Evolutionary conservation across 2,329 filamentous ascomycete genomes (phyloP), one percentile per base, ranked within the genome.

Genomic region (Ceratocystis lukuohia): DNA sequence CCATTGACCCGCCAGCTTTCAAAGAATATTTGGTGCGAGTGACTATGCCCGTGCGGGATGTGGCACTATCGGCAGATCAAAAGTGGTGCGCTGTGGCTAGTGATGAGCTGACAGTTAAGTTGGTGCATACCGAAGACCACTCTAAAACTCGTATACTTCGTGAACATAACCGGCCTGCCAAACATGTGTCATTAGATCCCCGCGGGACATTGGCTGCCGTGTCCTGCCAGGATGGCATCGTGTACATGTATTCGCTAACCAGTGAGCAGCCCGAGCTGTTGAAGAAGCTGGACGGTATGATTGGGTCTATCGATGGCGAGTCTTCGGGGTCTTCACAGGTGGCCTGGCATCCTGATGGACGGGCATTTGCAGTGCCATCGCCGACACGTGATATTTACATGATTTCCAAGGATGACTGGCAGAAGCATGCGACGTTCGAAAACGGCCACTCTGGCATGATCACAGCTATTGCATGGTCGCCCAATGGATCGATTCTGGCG

Each of bases 61-160:
- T 99, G 65, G 86, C 89, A 3, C 79, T 99, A 15, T 92, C 91
- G 1, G 83, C 85, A 1, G 89, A 97, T 73, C 82, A 84, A 0
- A 83, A 89, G 71, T 97, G 91, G 92, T 89, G 88, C 70, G 94
- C 94, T 37, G 91, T 97, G 30, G 91, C 92, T n/a, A 96, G 92
- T 80, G 95, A 97, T 74, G 94, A 99, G 75, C 80, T 96, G 67
- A 88, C 87, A 1, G 90, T 97, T 70, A 96, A 96, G 74, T 78
- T 99, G 25, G 90, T 99, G 69, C 88, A 88, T 71, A 88, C 88
- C 41, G 80, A 86, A 61, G 89, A 97, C 73, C 92, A 88, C 74
- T 86, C 81, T 25, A 82, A 85, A 70, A 83, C 96, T 62, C 85
- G 88, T 71, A 87, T 88, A 70, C 81, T 99, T 7, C 85, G 89